phyloP scores from a whole-genome alignment of 2,329 filamentous ascomycete species.

The Beauveria sp. region DNA sequence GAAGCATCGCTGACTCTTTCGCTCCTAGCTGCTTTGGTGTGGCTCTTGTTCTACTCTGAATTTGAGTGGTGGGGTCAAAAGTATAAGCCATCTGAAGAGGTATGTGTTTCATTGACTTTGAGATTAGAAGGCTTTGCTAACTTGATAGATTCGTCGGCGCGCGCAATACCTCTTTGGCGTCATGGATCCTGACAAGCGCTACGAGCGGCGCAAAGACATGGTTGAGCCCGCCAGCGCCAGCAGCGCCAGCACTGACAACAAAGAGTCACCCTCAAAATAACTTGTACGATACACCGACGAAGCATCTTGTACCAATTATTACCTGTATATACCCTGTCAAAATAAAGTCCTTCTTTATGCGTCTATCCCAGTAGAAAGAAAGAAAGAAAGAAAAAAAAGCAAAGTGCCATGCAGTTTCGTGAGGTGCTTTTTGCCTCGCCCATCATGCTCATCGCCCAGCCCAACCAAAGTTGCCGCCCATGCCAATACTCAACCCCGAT shows the following conservation, averaged over 20 bases:
- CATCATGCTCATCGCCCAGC: constrained; percentile 25
- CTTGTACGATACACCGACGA: constrained; percentile 19
- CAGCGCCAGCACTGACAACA: constrained; percentile 16
- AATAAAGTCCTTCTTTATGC: not conserved
- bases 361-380: not conserved
- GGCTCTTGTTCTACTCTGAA: constrained; percentile 34
- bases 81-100: constrained; percentile 37
- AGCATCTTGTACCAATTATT: constrained; percentile 23
- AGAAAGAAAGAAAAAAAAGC: not conserved
- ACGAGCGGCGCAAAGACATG: constrained; percentile 33
- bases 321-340: constrained; percentile 10
- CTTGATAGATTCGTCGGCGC: constrained; percentile 27
- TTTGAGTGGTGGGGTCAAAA: constrained; percentile 36
- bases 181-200: constrained; percentile 34
- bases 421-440: not conserved
- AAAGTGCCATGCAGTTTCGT: not conserved
- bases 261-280: constrained; percentile 20
- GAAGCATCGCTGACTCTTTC: constrained; percentile 10
- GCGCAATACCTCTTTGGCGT: constrained; percentile 32
- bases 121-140: not conserved
- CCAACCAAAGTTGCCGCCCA: constrained; percentile 54
- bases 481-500: constrained; percentile 46
- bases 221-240: constrained; percentile 20
- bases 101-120: constrained; percentile 9
- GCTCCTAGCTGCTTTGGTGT: constrained; percentile 27